A percentile compares a stretch with the other conserved stretches of the same genome.
Conservation (phyloP, 2,329 filamentous ascomycete genomes). For the Xylogone sp. region DNA sequence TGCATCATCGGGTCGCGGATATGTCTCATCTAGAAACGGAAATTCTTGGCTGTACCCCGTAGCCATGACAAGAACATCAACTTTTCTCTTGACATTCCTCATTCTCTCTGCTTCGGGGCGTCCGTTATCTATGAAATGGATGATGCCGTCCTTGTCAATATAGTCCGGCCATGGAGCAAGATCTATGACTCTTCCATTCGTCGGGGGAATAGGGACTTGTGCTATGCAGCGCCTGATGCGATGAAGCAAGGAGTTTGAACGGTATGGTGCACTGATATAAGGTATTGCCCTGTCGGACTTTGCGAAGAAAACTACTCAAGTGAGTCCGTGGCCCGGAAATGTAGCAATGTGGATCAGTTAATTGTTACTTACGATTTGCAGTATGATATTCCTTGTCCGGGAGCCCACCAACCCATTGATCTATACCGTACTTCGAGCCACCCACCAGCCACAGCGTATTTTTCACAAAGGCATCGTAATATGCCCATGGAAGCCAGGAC, state of each 20-base stretch:
- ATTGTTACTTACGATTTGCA: background rate
- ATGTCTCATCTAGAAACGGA: constrained; percentile 34
- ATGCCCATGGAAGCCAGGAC: constrained; percentile 39
- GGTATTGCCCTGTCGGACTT: constrained; percentile 40
- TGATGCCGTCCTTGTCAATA: constrained; percentile 32
- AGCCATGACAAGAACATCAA: constrained; percentile 42
- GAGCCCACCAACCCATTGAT: constrained; percentile 43
- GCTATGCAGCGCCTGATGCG: constrained; percentile 34
- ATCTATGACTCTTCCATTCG: constrained; percentile 36
- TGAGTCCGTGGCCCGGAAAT: too few species aligned
- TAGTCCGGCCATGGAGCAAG: constrained; percentile 39
- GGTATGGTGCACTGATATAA: constrained; percentile 36
- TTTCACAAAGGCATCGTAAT: constrained; percentile 43
- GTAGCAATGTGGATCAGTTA: background rate
- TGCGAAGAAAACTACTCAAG: constrained; percentile 19
- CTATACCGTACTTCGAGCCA: constrained; percentile 41
- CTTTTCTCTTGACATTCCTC: constrained; percentile 25
- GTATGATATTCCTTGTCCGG: constrained; percentile 6
- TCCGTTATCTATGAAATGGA: constrained; percentile 32
- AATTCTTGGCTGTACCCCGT: constrained; percentile 44
- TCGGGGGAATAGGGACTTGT: constrained; percentile 36
- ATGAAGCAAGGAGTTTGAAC: constrained; percentile 29
- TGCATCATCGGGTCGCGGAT: constrained; percentile 42
- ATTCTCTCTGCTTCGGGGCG: constrained; percentile 25
- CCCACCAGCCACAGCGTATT: constrained; percentile 39